Evolutionary conservation across 2,329 filamentous ascomycete genomes (phyloP).

Genomic region (Aspergillus nomiae): DNA sequence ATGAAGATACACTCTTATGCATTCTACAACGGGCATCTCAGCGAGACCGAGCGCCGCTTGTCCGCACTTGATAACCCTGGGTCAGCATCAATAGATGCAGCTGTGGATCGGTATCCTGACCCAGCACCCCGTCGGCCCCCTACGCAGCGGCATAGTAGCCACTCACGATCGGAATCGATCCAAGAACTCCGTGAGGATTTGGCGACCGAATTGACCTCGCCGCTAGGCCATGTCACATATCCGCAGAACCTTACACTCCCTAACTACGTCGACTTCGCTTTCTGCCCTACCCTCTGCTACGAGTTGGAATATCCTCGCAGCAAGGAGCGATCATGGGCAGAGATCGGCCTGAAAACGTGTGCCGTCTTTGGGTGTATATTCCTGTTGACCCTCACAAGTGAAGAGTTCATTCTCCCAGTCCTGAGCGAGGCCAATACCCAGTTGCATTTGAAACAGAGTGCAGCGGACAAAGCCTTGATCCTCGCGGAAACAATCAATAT

Average conservation of each 20-base stretch:
- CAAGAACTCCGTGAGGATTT: constrained; percentile 78
- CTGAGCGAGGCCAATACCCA: constrained; percentile 69
- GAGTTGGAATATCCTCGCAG: constrained; percentile 94
- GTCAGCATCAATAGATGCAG: constrained; percentile 64
- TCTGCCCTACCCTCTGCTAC: constrained; percentile 95
- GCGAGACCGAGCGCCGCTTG: constrained; percentile 80
- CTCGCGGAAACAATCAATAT: constrained; percentile 87
- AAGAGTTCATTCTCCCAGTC: constrained; percentile 94
- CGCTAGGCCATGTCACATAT: constrained; percentile 86
- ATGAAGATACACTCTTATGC: constrained; percentile 99
- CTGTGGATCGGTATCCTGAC: constrained; percentile 71
- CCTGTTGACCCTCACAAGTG: constrained; percentile 83
- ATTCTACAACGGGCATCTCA: constrained; percentile 96
- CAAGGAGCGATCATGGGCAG: constrained; percentile 71
- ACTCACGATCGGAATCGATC: constrained; percentile 54
- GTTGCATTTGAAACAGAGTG: constrained; percentile 50
- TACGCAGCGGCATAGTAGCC: constrained; percentile 17
- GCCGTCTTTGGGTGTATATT: constrained; percentile 97
- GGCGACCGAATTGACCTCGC: constrained; percentile 86
- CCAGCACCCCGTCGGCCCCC: constrained; percentile 40
- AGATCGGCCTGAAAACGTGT: constrained; percentile 79
- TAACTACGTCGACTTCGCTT: constrained; percentile 84
- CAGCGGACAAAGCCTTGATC: constrained; percentile 72
- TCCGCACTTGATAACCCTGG: constrained; percentile 78
- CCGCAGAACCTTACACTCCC: constrained; percentile 79